Percentiles rank a stretch among this genome's conserved stretches.
phyloP scores from a whole-genome alignment of 139 green algal species.

The Picochlorum sp. region DNA sequence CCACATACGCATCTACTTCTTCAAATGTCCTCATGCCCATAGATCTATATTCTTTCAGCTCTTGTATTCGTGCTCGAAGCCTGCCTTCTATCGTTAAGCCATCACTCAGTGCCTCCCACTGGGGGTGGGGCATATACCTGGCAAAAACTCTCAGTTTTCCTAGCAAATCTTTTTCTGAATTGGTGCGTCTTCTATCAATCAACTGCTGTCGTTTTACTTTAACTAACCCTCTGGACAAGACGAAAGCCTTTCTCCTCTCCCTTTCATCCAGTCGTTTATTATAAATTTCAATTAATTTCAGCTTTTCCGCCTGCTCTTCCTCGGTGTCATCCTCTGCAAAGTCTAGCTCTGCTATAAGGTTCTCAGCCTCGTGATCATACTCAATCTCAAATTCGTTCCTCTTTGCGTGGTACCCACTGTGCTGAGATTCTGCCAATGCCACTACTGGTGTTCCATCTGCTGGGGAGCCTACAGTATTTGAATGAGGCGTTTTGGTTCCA shows the following conservation, averaged over 20 bases:
- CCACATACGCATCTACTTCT: constrained; percentile 57
- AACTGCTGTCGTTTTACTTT: constrained; percentile 52
- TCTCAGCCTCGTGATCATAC: constrained; percentile 86
- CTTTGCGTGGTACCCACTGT: constrained; percentile 78
- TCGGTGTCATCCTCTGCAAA: constrained; percentile 22
- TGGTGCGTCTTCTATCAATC: constrained; percentile 46
- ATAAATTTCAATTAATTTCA: constrained; percentile 66
- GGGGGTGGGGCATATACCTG: constrained; percentile 51
- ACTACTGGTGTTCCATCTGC: neutral
- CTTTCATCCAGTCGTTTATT: constrained; percentile 64
- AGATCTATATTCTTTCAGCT: constrained; percentile 68
- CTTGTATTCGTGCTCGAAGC: constrained; percentile 69
- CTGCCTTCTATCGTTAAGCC: constrained; percentile 63
- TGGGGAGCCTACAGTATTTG: neutral
- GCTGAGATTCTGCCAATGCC: constrained; percentile 19
- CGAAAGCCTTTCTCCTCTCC: constrained; percentile 53
- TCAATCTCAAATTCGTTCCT: constrained; percentile 91
- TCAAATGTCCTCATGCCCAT: constrained; percentile 62
- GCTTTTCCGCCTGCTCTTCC: constrained; percentile 3
- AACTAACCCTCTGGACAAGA: constrained; percentile 61
- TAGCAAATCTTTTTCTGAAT: constrained; percentile 59
- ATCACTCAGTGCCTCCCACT: constrained; percentile 73
- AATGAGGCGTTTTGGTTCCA: neutral
- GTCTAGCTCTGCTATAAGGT: constrained; percentile 54
- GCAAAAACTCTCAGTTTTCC: constrained; percentile 71